Conservation (phyloP, 805 yeast species). For the Wickerhamiella australiensis region DNA sequence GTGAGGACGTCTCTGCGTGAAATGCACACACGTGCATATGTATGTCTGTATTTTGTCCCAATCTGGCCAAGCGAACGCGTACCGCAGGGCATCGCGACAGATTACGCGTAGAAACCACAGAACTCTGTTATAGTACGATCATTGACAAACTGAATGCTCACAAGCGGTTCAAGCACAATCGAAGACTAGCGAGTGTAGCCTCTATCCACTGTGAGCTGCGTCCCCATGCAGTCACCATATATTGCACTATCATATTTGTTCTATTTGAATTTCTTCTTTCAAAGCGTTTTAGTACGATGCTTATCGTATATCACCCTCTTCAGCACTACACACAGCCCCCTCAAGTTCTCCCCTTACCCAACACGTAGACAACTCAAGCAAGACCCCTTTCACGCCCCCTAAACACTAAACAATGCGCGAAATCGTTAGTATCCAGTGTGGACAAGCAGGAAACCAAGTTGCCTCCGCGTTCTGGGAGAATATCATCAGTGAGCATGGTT, state of each 20-base stretch:
- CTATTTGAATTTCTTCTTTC: too few species aligned
- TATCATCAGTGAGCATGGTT: constrained; percentile 33
- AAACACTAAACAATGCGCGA: constrained; percentile 7
- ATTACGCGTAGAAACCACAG: too few species aligned
- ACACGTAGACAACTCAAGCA: neutral
- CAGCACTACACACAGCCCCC: neutral
- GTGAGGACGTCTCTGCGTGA: neutral
- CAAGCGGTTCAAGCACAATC: too few species aligned
- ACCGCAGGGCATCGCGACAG: neutral
- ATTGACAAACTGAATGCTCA: too few species aligned
- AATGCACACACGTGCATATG: neutral
- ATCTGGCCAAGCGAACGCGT: neutral
- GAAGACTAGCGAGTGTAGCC: too few species aligned
- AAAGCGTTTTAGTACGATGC: too few species aligned
- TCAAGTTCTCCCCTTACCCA: neutral
- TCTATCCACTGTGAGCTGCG: too few species aligned
- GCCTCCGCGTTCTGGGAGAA: constrained; percentile 36
- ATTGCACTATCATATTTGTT: too few species aligned
- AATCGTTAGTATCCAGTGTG: constrained; percentile 11
- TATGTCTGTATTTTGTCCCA: neutral
- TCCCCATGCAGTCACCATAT: too few species aligned
- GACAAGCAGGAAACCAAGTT: constrained; percentile 54
- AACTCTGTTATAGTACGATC: too few species aligned
- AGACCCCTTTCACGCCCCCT: neutral
- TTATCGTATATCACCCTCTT: too few species aligned